These are phyloP conservation scores for Pythium brassicae DNA, from an alignment of 352 stramenopile species.

Conservation along the genomic window DNA sequence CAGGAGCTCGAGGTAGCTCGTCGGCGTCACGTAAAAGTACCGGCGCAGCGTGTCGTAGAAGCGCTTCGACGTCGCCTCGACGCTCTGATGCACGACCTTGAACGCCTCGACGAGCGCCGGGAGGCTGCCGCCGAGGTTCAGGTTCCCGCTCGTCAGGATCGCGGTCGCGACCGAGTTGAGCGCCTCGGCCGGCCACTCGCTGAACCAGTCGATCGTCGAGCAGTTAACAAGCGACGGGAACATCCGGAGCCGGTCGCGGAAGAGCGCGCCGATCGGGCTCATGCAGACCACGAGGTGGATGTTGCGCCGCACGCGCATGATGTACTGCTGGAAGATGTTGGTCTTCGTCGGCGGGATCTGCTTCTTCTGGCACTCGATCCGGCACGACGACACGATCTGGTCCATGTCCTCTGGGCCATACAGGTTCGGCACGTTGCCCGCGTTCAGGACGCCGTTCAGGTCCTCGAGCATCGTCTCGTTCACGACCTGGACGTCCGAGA, in stretches of 20 bases:
- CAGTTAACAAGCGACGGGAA: slow-evolving; percentile 88
- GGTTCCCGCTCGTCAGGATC: slow-evolving; percentile 78
- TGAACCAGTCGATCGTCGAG: slow-evolving; percentile 88
- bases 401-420: slow-evolving; percentile 92
- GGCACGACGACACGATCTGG: slow-evolving; percentile 86
- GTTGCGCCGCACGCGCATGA: slow-evolving; percentile 89
- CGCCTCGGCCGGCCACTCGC: slow-evolving; percentile 82
- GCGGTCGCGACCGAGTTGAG: slow-evolving; percentile 81
- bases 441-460: slow-evolving; percentile 94
- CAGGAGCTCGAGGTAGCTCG: slow-evolving; percentile 90
- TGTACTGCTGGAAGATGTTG: slow-evolving; percentile 94
- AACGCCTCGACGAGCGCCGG: slow-evolving; percentile 74
- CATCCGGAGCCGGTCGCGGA: slow-evolving; percentile 81
- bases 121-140: slow-evolving; percentile 52
- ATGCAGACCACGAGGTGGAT: slow-evolving; percentile 91
- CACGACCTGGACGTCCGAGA: slow-evolving; percentile 93
- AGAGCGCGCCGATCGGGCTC: slow-evolving; percentile 75
- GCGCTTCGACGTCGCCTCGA: slow-evolving; percentile 79
- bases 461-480: slow-evolving; percentile 96
- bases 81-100: slow-evolving; percentile 88
- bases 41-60: slow-evolving; percentile 84
- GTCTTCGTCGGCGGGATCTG: slow-evolving; percentile 90
- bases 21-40: slow-evolving; percentile 93
- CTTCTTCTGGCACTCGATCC: slow-evolving; percentile 90
- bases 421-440: slow-evolving; percentile 93